phyloP scores from a whole-genome alignment of 2,329 filamentous ascomycete genomes.

The Aspergillus neotritici region DNA sequence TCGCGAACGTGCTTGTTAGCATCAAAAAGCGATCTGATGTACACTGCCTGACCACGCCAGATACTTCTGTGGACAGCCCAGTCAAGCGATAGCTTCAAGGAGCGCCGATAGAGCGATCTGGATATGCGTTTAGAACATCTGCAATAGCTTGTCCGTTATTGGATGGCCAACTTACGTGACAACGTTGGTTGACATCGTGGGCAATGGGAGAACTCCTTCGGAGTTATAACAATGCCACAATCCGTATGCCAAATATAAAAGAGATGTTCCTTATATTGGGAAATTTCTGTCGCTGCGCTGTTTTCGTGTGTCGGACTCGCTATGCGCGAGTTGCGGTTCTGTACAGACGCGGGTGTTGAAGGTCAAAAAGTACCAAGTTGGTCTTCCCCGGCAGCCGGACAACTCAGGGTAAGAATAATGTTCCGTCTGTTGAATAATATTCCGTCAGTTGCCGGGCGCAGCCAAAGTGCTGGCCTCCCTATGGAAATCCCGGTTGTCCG shows the following conservation, averaged over 20 bases:
- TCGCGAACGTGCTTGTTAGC: slow-evolving; percentile 81
- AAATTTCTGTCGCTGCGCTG: not conserved
- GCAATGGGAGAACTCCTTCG: not conserved
- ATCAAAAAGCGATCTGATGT: slow-evolving; percentile 92
- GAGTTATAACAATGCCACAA: no score
- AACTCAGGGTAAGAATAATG: slow-evolving; percentile 31
- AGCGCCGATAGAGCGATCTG: slow-evolving; percentile 78
- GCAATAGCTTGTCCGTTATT: not conserved
- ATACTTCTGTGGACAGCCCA: slow-evolving; percentile 90
- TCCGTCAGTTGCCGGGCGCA: slow-evolving; percentile 18
- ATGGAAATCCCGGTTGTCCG: slow-evolving; percentile 27
- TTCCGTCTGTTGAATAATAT: slow-evolving; percentile 12
- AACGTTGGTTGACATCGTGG: slow-evolving; percentile 33
- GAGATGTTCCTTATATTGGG: not conserved
- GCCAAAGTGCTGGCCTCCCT: slow-evolving; percentile 11
- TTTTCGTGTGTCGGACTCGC: not conserved
- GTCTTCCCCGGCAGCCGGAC: slow-evolving; percentile 15
- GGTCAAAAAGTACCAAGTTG: slow-evolving; percentile 18
- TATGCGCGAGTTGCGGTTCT: not conserved
- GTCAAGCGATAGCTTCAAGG: slow-evolving; percentile 86
- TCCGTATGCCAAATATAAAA: not conserved
- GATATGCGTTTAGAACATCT: slow-evolving; percentile 11
- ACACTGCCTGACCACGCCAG: slow-evolving; percentile 93
- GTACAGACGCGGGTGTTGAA: not conserved
- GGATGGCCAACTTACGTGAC: slow-evolving; percentile 31